phyloP scores from a whole-genome alignment of 371 early-diverging fungal species.

The Apophysomyces trapeziformis region DNA sequence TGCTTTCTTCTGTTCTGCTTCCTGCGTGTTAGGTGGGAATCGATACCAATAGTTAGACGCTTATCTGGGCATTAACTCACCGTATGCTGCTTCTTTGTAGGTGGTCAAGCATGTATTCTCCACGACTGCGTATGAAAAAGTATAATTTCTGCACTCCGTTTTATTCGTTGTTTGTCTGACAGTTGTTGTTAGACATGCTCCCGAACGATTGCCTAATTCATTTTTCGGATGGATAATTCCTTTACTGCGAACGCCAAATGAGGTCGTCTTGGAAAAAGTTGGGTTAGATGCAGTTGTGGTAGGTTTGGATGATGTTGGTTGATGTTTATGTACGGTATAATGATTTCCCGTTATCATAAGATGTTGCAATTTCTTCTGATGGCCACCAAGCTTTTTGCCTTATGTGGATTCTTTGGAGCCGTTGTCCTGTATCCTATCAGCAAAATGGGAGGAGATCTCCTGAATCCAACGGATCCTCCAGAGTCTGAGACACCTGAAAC shows the following conservation, averaged over 20 bases:
- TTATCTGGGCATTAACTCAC: not conserved
- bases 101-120: conserved; percentile 64
- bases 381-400: conserved; percentile 52
- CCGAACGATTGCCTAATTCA: conserved; percentile 50
- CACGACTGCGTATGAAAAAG: conserved; percentile 67
- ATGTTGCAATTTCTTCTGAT: conserved; percentile 58
- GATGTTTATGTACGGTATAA: not conserved
- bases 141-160: conserved; percentile 22
- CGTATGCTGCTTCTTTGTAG: conserved; percentile 23
- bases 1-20: conserved; percentile 52
- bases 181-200: conserved; percentile 49
- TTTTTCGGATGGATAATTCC: conserved; percentile 71
- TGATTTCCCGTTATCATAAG: conserved; percentile 19
- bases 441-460: conserved; percentile 50
- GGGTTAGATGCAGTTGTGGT: conserved; percentile 74
- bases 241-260: conserved; percentile 55
- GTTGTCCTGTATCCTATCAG: conserved; percentile 52
- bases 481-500: conserved; percentile 15
- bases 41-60: not conserved
- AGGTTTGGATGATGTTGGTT: conserved; percentile 2
- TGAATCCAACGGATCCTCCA: conserved; percentile 33
- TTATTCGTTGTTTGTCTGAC: not conserved
- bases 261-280: conserved; percentile 62
- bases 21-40: conserved; percentile 42
- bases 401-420: conserved; percentile 55